Evolutionary conservation across 352 stramenopile species (phyloP).

Genomic region (Globisporangium spiculum): DNA sequence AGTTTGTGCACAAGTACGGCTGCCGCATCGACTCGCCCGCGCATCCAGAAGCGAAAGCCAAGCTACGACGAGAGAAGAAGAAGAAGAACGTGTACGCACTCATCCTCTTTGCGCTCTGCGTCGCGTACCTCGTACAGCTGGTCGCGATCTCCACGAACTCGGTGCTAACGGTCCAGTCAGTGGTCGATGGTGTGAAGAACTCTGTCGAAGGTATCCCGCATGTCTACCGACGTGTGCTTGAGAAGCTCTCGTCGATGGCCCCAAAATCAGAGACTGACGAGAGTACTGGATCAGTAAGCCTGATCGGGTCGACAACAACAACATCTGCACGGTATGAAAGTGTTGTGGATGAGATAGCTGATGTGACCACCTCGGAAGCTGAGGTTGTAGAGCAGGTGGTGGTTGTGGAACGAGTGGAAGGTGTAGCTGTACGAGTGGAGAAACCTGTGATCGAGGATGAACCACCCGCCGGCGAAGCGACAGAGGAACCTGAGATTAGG

Average conservation of each 20-base stretch:
- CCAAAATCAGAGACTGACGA: not conserved
- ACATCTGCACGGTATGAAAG: not conserved
- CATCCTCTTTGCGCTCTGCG: slow-evolving; percentile 25
- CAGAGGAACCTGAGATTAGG: not conserved
- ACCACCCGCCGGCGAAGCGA: not conserved
- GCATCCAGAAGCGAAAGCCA: slow-evolving; percentile 19
- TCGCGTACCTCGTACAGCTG: slow-evolving; percentile 28
- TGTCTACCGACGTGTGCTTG: slow-evolving; percentile 1
- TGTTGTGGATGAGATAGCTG: not conserved
- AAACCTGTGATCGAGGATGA: not conserved
- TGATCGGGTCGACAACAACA: not conserved
- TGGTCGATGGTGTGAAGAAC: not conserved
- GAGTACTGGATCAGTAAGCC: not conserved
- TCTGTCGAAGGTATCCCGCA: not conserved
- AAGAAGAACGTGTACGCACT: slow-evolving; percentile 20
- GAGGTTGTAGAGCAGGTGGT: not conserved
- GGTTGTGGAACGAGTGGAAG: not conserved
- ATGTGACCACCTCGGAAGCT: not conserved
- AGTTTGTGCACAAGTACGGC: slow-evolving; percentile 25
- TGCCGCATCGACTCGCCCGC: slow-evolving; percentile 30
- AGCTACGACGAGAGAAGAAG: slow-evolving; percentile 26
- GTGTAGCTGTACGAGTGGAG: not conserved
- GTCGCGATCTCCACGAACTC: slow-evolving; percentile 13
- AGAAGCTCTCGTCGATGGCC: not conserved
- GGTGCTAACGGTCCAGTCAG: not conserved